Base-by-base conservation (phyloP, 176 grass and related monocot species). In the Tillandsia fasciculata region DNA sequence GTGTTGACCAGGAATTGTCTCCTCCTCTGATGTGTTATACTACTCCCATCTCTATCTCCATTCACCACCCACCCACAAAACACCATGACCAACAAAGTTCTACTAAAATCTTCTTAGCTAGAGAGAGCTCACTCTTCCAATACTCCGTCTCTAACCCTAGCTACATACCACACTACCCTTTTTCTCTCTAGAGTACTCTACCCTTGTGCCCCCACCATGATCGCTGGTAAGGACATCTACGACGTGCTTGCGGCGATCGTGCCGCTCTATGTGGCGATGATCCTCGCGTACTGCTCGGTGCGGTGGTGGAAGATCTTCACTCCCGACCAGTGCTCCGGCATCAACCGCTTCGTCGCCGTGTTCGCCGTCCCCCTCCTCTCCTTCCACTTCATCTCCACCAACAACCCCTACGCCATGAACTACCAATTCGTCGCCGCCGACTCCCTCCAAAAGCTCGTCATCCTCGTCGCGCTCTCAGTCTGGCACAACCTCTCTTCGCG, bases 311-410 rank as follows among this genome's bases (percentile, higher is more conserved):
- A 80, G 69, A 93, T 99, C 74, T 99, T 99, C 87, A 90, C 94
- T 0, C 87, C 90, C 1, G 87, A 90, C 53, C 94, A 99, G 63
- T 99, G 94, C 76, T 89, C 90, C 13, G 90, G 94, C 17, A 93
- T 99, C 84, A 99, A 99, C 84, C 89, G 94, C 70, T 99, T 99
- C 87, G 94, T 99, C 2, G 94, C 90, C 51, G 87, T 99, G 23
- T 99, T 99, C 76, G 94, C 94, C 49, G 94, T 99, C 27, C 90
- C 94, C 0, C 90, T 99, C 2, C 87, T 93, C 50, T 99, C 94
- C 49, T 99, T 99, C 82, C 94, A 99, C 87, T 99, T 99, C 83
- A 99, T 99, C 73, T 90, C 89, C 76, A 73, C 50, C 77, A 93
- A 93, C 76, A 42, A 99, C 72, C 90, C 85, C 50, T 99, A 99